These are phyloP conservation scores for Gyrodon lividus DNA, from an alignment of 768 basidiomycete species.

Conservation along the genomic window DNA sequence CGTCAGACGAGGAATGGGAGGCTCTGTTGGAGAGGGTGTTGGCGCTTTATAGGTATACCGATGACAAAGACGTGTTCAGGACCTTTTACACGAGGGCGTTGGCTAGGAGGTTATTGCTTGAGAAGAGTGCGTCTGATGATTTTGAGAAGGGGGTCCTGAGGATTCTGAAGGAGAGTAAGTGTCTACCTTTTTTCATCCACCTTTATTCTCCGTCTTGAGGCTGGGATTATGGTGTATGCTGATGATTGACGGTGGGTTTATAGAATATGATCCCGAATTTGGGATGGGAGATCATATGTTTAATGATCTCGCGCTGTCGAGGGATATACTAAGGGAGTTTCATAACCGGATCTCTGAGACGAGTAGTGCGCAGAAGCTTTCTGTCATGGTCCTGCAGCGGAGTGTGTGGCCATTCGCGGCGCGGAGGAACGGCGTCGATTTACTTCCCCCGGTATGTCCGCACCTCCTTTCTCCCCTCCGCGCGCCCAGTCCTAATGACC, in stretches of 20 bases:
- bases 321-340: conserved; percentile 70
- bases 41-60: conserved; percentile 78
- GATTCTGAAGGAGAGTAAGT: conserved; percentile 79
- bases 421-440: conserved; percentile 47
- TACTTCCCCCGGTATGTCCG: conserved; percentile 51
- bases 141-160: conserved; percentile 82
- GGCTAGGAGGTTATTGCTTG: conserved; percentile 84
- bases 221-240: conserved; percentile 16
- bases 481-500: conserved; percentile 9
- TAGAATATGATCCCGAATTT: conserved; percentile 95
- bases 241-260: not conserved
- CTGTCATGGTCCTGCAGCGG: conserved; percentile 80
- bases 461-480: not conserved
- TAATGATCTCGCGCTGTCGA: conserved; percentile 78
- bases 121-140: conserved; percentile 82
- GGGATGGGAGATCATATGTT: conserved; percentile 96
- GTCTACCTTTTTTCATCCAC: not conserved
- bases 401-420: conserved; percentile 84
- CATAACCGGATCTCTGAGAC: conserved; percentile 43
- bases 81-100: conserved; percentile 87
- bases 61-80: conserved; percentile 93
- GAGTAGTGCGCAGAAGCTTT: conserved; percentile 49
- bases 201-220: not conserved
- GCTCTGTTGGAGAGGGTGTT: conserved; percentile 63
- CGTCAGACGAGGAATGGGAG: conserved; percentile 63